phyloP scores from a whole-genome alignment of 805 yeast genomes.

The Sugiyamaella floridensis region DNA sequence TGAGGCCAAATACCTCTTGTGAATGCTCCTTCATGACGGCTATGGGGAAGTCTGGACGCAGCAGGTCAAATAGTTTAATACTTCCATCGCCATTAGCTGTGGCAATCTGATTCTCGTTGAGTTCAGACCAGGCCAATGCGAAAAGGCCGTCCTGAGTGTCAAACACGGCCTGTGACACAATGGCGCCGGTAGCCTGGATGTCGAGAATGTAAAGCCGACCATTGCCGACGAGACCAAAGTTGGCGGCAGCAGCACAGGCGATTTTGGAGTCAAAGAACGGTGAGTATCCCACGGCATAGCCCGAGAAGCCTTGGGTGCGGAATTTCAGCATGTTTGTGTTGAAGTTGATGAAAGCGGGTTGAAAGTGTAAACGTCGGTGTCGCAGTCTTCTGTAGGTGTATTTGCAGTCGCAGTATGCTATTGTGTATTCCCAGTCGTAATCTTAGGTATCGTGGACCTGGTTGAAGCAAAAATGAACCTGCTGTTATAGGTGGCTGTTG shows the following conservation, averaged over 20 bases:
- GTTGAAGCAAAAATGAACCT: background rate
- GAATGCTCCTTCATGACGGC: constrained; percentile 53
- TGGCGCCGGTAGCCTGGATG: constrained; percentile 61
- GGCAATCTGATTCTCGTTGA: constrained; percentile 77
- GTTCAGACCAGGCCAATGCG: constrained; percentile 84
- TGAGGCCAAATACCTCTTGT: constrained; percentile 64
- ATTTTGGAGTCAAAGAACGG: constrained; percentile 85
- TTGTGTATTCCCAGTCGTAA: too few species aligned
- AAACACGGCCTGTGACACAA: constrained; percentile 37
- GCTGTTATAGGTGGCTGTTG: background rate
- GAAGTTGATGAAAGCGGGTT: too few species aligned
- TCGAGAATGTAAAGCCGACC: constrained; percentile 71
- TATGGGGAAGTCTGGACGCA: constrained; percentile 29
- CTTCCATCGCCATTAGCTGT: constrained; percentile 90
- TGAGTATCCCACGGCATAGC: constrained; percentile 81
- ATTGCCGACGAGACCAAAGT: constrained; percentile 91
- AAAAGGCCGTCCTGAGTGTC: constrained; percentile 93
- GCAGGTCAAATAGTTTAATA: constrained; percentile 70
- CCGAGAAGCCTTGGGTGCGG: constrained; percentile 74
- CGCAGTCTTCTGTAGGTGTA: too few species aligned
- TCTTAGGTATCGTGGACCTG: too few species aligned
- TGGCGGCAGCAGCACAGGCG: constrained; percentile 87
- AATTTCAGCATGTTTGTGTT: constrained; percentile 53
- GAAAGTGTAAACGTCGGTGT: too few species aligned
- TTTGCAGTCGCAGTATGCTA: too few species aligned